A percentile compares a stretch with the other conserved stretches of the same genome.
Evolutionary conservation across 2,329 filamentous ascomycete genomes (phyloP).

Genomic region (Penicillium freii): DNA sequence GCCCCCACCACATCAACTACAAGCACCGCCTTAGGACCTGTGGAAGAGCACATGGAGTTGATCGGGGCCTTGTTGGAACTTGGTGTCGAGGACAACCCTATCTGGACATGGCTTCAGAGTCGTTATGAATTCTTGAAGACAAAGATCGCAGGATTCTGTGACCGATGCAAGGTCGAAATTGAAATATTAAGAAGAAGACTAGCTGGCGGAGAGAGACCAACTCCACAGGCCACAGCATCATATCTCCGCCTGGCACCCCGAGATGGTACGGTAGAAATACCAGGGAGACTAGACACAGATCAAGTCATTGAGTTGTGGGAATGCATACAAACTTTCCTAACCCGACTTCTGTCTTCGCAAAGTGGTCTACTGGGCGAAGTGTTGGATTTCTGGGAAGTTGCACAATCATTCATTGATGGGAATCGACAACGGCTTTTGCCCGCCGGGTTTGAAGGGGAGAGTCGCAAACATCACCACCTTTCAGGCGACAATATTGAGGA

Average conservation of each 20-base stretch:
- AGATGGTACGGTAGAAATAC: slow-evolving; percentile 61
- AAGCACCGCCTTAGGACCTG: slow-evolving; percentile 52
- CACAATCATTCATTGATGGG: slow-evolving; percentile 85
- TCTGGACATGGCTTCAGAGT: slow-evolving; percentile 92
- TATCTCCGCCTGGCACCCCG: slow-evolving; percentile 73
- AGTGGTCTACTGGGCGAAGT: slow-evolving; percentile 85
- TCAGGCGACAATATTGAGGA: slow-evolving; percentile 67
- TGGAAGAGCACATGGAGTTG: slow-evolving; percentile 86
- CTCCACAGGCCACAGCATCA: slow-evolving; percentile 65
- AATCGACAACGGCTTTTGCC: slow-evolving; percentile 78
- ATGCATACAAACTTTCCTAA: slow-evolving; percentile 73
- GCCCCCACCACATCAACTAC: slow-evolving; percentile 59
- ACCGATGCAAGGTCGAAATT: slow-evolving; percentile 86
- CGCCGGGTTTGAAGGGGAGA: slow-evolving; percentile 76
- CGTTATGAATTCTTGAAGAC: slow-evolving; percentile 85
- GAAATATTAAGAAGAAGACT: slow-evolving; percentile 83
- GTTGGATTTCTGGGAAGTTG: slow-evolving; percentile 89
- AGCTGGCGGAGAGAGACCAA: slow-evolving; percentile 70
- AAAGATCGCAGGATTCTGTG: slow-evolving; percentile 75
- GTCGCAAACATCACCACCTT: slow-evolving; percentile 75
- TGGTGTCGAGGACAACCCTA: slow-evolving; percentile 91
- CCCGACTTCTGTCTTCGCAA: slow-evolving; percentile 67
- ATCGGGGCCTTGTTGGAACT: slow-evolving; percentile 88
- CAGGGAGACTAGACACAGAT: slow-evolving; percentile 68
- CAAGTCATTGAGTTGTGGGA: slow-evolving; percentile 92